Conservation (phyloP, 139 green algal genomes). For the Astrephomene gubernaculifera region DNA sequence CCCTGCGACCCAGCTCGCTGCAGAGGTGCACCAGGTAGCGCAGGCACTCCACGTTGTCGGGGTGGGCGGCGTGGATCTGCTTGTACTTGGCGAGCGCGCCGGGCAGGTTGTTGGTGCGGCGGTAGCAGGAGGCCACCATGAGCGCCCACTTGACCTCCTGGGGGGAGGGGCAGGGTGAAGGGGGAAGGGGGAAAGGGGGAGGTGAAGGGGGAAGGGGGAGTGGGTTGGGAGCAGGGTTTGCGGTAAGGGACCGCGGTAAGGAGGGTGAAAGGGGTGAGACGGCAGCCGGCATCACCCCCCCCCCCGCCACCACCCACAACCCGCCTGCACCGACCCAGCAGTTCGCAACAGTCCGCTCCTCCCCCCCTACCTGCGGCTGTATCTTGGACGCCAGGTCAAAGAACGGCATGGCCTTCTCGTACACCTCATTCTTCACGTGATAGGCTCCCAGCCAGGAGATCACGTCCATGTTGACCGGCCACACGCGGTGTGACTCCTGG, state of each 20-base stretch:
- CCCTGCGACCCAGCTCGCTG: slow-evolving; percentile 71
- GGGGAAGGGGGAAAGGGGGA: neutral
- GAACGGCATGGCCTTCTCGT: slow-evolving; percentile 82
- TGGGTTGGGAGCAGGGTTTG: too few species aligned
- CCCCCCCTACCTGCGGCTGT: slow-evolving; percentile 70
- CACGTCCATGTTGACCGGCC: slow-evolving; percentile 88
- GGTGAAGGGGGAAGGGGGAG: too few species aligned
- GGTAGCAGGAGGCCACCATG: slow-evolving; percentile 80
- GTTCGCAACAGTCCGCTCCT: too few species aligned
- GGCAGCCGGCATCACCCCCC: neutral
- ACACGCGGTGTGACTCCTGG: slow-evolving; percentile 82
- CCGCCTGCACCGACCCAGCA: too few species aligned
- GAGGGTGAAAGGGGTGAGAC: neutral
- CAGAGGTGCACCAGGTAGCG: slow-evolving; percentile 89
- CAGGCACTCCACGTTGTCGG: slow-evolving; percentile 89
- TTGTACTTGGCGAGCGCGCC: slow-evolving; percentile 68
- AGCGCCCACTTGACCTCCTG: slow-evolving; percentile 91
- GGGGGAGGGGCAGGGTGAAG: neutral
- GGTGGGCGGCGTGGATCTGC: slow-evolving; percentile 63
- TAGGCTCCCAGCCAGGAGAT: slow-evolving; percentile 91
- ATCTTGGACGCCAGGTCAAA: slow-evolving; percentile 86
- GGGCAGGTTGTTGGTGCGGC: slow-evolving; percentile 67
- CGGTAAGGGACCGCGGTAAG: neutral
- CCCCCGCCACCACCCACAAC: neutral
- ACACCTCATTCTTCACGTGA: slow-evolving; percentile 83